Percentiles rank a stretch among this genome's conserved stretches.
Conservation (phyloP, 1,284 basidiomycete genomes). For the Nidula niveotomentosa region DNA sequence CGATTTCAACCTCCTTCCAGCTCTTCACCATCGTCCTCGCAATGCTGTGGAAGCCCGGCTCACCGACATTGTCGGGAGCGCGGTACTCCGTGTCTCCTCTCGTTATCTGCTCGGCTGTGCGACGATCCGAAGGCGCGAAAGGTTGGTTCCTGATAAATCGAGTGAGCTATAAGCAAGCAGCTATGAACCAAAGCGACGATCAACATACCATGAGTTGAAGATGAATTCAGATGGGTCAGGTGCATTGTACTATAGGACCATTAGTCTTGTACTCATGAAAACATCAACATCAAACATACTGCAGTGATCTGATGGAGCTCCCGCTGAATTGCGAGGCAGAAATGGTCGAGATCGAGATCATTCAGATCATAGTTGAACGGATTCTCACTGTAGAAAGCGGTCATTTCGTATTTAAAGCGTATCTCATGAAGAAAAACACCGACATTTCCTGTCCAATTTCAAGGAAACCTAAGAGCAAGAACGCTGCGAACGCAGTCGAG, state of each 20-base stretch:
- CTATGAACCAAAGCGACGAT: background rate
- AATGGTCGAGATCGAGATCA: slow-evolving; percentile 67
- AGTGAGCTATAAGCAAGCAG: background rate
- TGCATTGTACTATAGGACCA: slow-evolving; percentile 41
- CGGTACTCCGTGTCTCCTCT: slow-evolving; percentile 29
- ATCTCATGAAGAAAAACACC: slow-evolving; percentile 12
- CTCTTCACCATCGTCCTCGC: slow-evolving; percentile 51
- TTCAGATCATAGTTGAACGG: slow-evolving; percentile 71
- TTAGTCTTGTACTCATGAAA: background rate
- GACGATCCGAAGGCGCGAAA: slow-evolving; percentile 62
- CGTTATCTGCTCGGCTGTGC: slow-evolving; percentile 53
- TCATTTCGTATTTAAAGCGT: too few relatives aligned
- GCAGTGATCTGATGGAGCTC: slow-evolving; percentile 72
- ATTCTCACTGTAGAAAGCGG: slow-evolving; percentile 46
- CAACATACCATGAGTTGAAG: slow-evolving; percentile 34
- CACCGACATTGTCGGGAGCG: slow-evolving; percentile 28
- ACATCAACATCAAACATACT: slow-evolving; percentile 29
- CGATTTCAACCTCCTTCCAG: slow-evolving; percentile 51
- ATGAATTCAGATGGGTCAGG: slow-evolving; percentile 51
- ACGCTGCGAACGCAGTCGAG: slow-evolving; percentile 59
- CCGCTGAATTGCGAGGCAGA: slow-evolving; percentile 60
- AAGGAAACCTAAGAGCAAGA: slow-evolving; percentile 66
- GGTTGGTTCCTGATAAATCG: slow-evolving; percentile 50
- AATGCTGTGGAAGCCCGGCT: slow-evolving; percentile 46
- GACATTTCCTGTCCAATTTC: slow-evolving; percentile 73